Evolutionary conservation across 108 stramenopile genomes (phyloP).

Genomic region (Phaeodactylum tricornutum): DNA sequence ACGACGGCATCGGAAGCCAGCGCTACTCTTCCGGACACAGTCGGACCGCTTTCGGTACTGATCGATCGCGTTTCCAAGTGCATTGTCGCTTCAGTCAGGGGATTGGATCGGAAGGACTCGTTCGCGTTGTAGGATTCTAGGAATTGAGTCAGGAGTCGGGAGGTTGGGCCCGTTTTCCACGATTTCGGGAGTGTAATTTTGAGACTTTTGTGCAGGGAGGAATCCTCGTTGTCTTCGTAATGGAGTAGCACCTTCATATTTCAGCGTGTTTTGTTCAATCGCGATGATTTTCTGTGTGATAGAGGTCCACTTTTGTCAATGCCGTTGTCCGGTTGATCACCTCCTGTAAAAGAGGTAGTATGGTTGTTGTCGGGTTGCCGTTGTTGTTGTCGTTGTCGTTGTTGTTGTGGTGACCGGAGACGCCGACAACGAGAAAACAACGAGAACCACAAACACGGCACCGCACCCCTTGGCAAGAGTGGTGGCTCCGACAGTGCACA

Average conservation of each 20-base stretch:
- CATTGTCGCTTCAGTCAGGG: conserved; percentile 27
- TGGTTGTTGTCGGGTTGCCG: too few relatives aligned
- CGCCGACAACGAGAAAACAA: too few relatives aligned
- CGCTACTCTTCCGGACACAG: conserved; percentile 5
- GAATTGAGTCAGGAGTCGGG: conserved; percentile 62
- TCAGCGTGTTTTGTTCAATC: too few relatives aligned
- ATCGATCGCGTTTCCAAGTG: conserved; percentile 49
- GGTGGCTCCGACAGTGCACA: too few relatives aligned
- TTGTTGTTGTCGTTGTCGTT: too few relatives aligned
- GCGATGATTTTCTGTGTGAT: too few relatives aligned
- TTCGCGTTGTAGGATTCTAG: conserved; percentile 80
- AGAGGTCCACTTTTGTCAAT: too few relatives aligned
- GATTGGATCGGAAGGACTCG: conserved; percentile 39
- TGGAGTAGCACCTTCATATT: conserved; percentile 84
- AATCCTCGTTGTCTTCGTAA: conserved; percentile 81
- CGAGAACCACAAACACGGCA: too few relatives aligned
- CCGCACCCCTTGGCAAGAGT: too few relatives aligned
- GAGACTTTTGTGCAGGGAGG: conserved; percentile 61
- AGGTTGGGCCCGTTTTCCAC: conserved; percentile 77
- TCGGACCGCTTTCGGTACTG: conserved; percentile 18
- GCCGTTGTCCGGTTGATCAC: too few relatives aligned
- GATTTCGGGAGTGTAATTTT: conserved; percentile 86
- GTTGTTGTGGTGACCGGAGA: too few relatives aligned
- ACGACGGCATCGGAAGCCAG: conserved; percentile 67
- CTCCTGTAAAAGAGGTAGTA: too few relatives aligned